phyloP scores from a whole-genome alignment of 352 stramenopile species.

The Blastocystis sp. region DNA sequence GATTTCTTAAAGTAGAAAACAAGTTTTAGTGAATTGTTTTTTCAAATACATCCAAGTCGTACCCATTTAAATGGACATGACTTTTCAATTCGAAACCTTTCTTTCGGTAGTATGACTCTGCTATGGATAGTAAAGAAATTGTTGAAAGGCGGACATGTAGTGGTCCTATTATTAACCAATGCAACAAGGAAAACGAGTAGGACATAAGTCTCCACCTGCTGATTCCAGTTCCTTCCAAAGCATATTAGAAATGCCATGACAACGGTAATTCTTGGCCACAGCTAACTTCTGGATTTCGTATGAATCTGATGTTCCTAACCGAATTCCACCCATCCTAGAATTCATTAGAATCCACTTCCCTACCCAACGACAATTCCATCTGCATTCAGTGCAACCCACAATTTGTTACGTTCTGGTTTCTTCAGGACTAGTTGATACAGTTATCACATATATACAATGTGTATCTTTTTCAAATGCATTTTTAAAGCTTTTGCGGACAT shows the following conservation, averaged over 20 bases:
- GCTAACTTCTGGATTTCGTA: slow-evolving; percentile 52
- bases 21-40: background rate
- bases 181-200: background rate
- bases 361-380: slow-evolving; percentile 1
- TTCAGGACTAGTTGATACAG: slow-evolving; percentile 4
- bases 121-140: slow-evolving; percentile 7
- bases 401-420: background rate
- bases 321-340: slow-evolving; percentile 13
- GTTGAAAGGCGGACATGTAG: slow-evolving; percentile 18
- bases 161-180: background rate
- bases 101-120: slow-evolving; percentile 17
- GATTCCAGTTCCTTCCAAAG: background rate
- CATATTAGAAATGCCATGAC: background rate
- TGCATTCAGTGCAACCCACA: slow-evolving; percentile 10
- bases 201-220: background rate
- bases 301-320: background rate
- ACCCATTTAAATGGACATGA: slow-evolving; percentile 12
- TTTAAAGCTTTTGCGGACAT: background rate
- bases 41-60: slow-evolving; percentile 58
- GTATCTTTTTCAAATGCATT: background rate
- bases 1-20: slow-evolving; percentile 56
- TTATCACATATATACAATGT: background rate
- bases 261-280: background rate
- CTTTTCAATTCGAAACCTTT: background rate
- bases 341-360: background rate